Base-by-base conservation (phyloP, 352 stramenopile genomes). In the Pythium insidiosum region DNA sequence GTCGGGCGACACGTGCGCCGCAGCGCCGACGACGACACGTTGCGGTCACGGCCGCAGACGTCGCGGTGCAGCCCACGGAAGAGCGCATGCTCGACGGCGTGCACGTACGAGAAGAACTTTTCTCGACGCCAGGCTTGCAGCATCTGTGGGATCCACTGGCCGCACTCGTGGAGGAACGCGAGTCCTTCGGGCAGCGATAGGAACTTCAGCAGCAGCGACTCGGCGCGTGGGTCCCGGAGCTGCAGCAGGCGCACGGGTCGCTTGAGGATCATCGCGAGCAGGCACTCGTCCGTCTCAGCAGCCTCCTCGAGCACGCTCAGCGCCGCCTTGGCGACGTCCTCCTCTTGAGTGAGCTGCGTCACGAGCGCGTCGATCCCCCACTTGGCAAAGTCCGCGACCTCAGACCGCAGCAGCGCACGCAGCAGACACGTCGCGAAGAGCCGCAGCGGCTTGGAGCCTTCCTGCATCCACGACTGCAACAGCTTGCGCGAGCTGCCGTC, bases 341-440 rank as follows among this genome's bases (percentile, higher is more conserved):
- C 70, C 51, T 94, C 82, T 47, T 94, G 81, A 15, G 79, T 87
- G 6, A 94, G 56, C 36, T 94, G 82, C 2, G 75, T 89, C 10
- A 94, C 75, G 21, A 94, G 52, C 13, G 76, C 79, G 33, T 94
- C 82, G 23, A 94, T 86, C 23, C 82, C 82, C 82, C 82, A 94
- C 46, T 88, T 87, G 23, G 80, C 78, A 66, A 94, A 94, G 47
- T 92, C 82, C 4, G 71, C 64, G n/a, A 94, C 82, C 46, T 94
- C 77, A 1, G 77, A 89, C 9, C 82, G 82, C 22, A 94, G 45
- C 22, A 94, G 53, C 9, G 82, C 82, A 7, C 82, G 75, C 6
- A 94, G 46, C 11, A 94, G 61, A 47, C 82, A 94, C 3, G 82
- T 94, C 19, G 82, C 77, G 47, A 92, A 94, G 38, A 94, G 49